Evolutionary conservation across 257 asterid species (phyloP).

Genomic region (Rauvolfia tetraphylla): DNA sequence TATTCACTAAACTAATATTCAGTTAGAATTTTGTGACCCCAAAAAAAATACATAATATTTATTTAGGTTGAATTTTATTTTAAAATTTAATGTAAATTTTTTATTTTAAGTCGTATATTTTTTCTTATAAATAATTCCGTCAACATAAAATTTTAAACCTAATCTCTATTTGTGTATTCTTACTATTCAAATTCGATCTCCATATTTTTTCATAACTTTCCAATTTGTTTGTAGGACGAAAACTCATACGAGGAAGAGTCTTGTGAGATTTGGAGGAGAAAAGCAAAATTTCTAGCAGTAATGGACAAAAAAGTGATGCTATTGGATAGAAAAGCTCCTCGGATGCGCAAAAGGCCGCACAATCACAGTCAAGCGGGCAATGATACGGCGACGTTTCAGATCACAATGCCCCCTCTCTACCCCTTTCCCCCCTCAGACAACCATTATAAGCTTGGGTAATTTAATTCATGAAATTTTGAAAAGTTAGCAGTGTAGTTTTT

Average conservation of each 20-base stretch:
- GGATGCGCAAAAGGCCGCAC: slow-evolving; percentile 19
- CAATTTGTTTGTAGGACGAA: neutral
- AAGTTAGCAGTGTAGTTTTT: no score
- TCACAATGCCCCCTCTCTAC: neutral
- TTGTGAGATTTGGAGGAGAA: slow-evolving; percentile 8
- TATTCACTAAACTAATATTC: no score
- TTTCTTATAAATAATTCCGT: no score
- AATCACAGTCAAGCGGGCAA: neutral
- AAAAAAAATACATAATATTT: no score
- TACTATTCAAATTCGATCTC: no score
- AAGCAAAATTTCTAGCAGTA: slow-evolving; percentile 8
- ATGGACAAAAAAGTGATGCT: slow-evolving; percentile 8
- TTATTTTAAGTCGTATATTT: no score
- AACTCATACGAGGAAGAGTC: neutral
- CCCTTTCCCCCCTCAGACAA: neutral
- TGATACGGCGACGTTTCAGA: neutral
- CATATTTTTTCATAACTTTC: no score
- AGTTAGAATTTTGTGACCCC: no score
- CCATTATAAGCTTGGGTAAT: neutral
- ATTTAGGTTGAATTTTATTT: no score
- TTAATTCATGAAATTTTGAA: neutral
- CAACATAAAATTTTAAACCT: no score
- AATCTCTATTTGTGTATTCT: neutral
- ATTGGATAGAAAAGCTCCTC: slow-evolving; percentile 5
- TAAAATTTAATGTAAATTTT: no score